Evolutionary conservation across 2,329 filamentous ascomycete genomes (phyloP).

Genomic region (Trichoderma breve): DNA sequence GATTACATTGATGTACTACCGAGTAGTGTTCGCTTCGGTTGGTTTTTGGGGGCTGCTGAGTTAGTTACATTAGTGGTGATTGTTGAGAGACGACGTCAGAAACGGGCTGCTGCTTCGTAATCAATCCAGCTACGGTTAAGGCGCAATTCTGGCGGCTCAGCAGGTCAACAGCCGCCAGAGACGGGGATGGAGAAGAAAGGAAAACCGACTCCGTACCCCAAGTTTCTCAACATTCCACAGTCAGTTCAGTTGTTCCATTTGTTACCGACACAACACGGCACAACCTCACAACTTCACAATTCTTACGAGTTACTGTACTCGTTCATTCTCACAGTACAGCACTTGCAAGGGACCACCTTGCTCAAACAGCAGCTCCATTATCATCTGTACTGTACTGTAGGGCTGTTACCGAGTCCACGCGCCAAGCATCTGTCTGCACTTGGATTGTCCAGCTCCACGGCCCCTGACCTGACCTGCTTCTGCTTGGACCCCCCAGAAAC

Average conservation of each 20-base stretch:
- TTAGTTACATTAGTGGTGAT: not conserved
- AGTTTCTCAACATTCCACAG: not conserved
- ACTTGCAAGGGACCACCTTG: not conserved
- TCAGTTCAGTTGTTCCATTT: not conserved
- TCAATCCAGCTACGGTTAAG: not conserved
- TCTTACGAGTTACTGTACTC: not conserved
- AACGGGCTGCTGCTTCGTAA: not conserved
- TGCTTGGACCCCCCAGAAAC: not conserved
- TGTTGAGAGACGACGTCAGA: not conserved
- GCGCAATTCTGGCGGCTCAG: not conserved
- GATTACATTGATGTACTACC: not conserved
- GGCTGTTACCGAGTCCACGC: not conserved
- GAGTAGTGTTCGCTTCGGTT: not conserved
- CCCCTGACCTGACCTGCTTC: not conserved
- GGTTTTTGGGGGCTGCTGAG: not conserved
- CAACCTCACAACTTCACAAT: not conserved
- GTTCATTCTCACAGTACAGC: not conserved
- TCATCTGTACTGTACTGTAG: not conserved
- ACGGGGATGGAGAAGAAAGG: not conserved
- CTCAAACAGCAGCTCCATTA: not conserved
- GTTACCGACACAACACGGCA: not conserved
- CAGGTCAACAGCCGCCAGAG: not conserved
- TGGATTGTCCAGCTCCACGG: not conserved
- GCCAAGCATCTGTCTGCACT: not conserved
- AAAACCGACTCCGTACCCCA: not conserved